Base-by-base conservation (phyloP, 1,139 yeast genomes). In the Geotrichum phurueaensis region DNA sequence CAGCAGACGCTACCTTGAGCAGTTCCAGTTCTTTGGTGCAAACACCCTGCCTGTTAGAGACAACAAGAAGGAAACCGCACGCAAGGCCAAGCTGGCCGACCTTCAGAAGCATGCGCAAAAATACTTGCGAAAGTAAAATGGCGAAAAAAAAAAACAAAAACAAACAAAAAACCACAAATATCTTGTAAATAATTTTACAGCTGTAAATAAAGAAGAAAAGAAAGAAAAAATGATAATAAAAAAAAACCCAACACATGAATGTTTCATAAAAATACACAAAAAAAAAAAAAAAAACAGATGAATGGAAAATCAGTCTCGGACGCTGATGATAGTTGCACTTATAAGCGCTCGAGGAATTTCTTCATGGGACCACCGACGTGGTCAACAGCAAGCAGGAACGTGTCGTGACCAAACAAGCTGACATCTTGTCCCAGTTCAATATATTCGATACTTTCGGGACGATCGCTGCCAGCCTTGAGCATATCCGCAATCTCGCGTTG, bases 391-490 rank as follows among this genome's bases (percentile, higher is more conserved):
- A 91, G 76, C 65, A 91, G 76, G 71, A 91, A 91, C 0, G 97
- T 91, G 72, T 91, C 97, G 69, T 91, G 97, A 1, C 97, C 97
- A 71, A 83, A 91, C 68, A 86, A 81, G 69, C 95, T 86, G 48
- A 87, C 79, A 57, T 87, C 89, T 61, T 83, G 84, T 43, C 91
- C 84, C 62, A 91, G 78, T 70, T 91, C 97, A 60, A 85, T 79
- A 71, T 89, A 89, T 63, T 78, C 76, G 12, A 62, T 49, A 20
- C 57, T 57, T 18, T 54, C 53, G 20, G 33, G 27, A 13, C n/a
- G 22, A 9, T 55, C 51, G 29, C 58, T 59, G 23, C 61, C 64
- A 48, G 78, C 76, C 60, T 74, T 75, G 57, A 91, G 78, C 45
- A 85, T 83, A 20, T 83, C 81, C 39, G 84, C 86, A 60, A 90